Conservation (phyloP, 352 stramenopile genomes). For the Blastocystis sp. region DNA sequence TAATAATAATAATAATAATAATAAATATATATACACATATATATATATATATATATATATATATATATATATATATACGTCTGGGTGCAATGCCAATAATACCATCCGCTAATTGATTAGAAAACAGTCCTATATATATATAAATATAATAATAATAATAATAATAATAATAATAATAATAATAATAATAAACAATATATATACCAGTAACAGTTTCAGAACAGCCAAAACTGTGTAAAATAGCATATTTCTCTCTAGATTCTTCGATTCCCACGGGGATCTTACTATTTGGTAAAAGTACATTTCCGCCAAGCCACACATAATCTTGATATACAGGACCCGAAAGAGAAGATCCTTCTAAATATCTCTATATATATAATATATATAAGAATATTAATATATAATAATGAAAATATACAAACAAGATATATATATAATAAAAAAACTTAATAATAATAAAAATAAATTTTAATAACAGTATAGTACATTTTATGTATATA, state of each 20-base stretch:
- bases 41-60: too few species aligned
- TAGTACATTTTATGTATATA: too few species aligned
- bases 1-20: too few species aligned
- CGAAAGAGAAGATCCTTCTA: conserved; percentile 20
- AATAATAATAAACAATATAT: too few species aligned
- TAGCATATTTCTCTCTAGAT: background rate
- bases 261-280: background rate
- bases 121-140: too few species aligned
- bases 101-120: conserved; percentile 20
- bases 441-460: too few species aligned
- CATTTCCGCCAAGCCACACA: conserved; percentile 24
- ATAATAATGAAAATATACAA: too few species aligned
- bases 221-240: conserved; percentile 24
- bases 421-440: too few species aligned
- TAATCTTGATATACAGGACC: conserved; percentile 28
- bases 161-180: too few species aligned
- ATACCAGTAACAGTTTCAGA: background rate
- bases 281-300: background rate
- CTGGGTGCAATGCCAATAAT: conserved; percentile 27
- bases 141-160: too few species aligned
- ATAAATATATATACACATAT: too few species aligned
- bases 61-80: background rate
- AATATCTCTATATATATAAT: conserved; percentile 9
- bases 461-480: too few species aligned
- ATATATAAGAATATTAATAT: background rate